Evolutionary conservation across 2,329 filamentous ascomycete genomes (phyloP).

Genomic region (Malbranchea zuffiana): DNA sequence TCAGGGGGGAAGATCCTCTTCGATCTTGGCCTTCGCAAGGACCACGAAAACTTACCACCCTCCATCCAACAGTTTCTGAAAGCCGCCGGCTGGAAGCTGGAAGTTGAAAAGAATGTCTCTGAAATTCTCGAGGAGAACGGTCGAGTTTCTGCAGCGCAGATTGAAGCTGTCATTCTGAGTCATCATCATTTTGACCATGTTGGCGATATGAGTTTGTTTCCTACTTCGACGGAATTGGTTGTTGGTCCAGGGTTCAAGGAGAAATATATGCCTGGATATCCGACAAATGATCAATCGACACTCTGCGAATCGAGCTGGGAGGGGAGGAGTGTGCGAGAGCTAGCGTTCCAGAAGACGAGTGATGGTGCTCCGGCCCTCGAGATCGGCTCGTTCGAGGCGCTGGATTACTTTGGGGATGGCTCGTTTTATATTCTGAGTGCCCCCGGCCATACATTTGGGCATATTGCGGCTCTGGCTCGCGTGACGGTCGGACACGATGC

Average conservation of each 20-base stretch:
- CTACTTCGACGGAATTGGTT: constrained; percentile 36
- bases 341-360: constrained; percentile 11
- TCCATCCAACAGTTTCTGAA: constrained; percentile 1
- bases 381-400: constrained; percentile 19
- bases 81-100: constrained; percentile 4
- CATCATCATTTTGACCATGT: constrained; percentile 41
- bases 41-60: constrained; percentile 8
- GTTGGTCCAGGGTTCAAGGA: constrained; percentile 45
- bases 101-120: constrained; percentile 12
- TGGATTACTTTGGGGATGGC: constrained; percentile 24
- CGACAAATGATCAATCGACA: constrained; percentile 27
- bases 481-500: constrained; percentile 12
- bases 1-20: constrained; percentile 12
- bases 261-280: constrained; percentile 39
- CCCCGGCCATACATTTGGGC: constrained; percentile 21
- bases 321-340: constrained; percentile 18
- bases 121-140: constrained; percentile 15
- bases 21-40: constrained; percentile 12
- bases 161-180: constrained; percentile 14
- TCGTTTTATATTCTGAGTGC: constrained; percentile 23
- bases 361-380: constrained; percentile 5
- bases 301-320: constrained; percentile 28
- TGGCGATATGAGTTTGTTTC: constrained; percentile 41
- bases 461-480: constrained; percentile 22
- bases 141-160: constrained; percentile 9